Conservation (phyloP, 2,329 filamentous ascomycete genomes). For the Knoxdaviesia proteae region DNA sequence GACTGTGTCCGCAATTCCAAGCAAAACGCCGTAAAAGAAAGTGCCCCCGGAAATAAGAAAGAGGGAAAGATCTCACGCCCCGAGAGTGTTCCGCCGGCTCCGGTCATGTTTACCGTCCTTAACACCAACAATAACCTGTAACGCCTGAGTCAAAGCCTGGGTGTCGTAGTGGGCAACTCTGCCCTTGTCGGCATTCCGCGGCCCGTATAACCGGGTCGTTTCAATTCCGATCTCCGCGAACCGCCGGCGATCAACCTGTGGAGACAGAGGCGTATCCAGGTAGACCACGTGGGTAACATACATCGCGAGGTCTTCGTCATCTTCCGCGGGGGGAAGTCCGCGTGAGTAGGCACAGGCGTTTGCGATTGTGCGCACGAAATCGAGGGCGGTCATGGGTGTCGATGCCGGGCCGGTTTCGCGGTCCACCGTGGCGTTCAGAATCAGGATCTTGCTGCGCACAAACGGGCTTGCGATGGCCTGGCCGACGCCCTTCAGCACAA, state of each 20-base stretch:
- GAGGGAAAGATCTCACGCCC: slow-evolving; percentile 8
- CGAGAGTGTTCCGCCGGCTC: slow-evolving; percentile 23
- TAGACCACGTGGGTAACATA: slow-evolving; percentile 79
- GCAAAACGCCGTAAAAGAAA: too few species aligned
- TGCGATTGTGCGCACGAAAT: slow-evolving; percentile 66
- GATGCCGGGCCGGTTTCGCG: slow-evolving; percentile 61
- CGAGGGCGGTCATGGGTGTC: slow-evolving; percentile 47
- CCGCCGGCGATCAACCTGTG: slow-evolving; percentile 44
- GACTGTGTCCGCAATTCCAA: too few species aligned
- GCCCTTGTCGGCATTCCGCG: slow-evolving; percentile 14
- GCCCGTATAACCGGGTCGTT: slow-evolving; percentile 54
- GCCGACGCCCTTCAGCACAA: slow-evolving; percentile 58
- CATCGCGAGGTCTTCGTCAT: slow-evolving; percentile 27
- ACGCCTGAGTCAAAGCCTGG: slow-evolving; percentile 48
- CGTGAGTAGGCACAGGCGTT: slow-evolving; percentile 52
- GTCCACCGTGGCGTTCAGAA: slow-evolving; percentile 68
- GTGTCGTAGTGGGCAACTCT: slow-evolving; percentile 39
- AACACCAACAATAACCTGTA: slow-evolving; percentile 57
- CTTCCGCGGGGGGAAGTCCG: slow-evolving; percentile 17
- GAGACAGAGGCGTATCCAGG: slow-evolving; percentile 49
- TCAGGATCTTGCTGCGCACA: slow-evolving; percentile 52
- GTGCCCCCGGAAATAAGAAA: too few species aligned
- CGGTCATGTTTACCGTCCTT: slow-evolving; percentile 15
- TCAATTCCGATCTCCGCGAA: slow-evolving; percentile 53
- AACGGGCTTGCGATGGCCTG: slow-evolving; percentile 24